Evolutionary conservation across 768 basidiomycete genomes (phyloP).

Genomic region (Leccinum broughii): DNA sequence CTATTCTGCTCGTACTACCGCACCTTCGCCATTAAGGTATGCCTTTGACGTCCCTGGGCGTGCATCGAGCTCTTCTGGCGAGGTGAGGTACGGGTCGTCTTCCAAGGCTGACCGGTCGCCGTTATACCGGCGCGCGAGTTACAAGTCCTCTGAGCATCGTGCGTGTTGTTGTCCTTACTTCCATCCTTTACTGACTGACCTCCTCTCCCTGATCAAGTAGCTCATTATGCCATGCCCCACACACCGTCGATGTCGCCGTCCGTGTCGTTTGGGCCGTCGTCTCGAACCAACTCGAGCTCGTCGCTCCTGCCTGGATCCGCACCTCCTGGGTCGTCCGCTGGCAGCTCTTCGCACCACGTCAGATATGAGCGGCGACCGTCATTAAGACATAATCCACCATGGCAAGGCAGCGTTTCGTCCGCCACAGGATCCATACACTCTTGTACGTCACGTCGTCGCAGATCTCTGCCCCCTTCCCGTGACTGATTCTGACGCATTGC

Average conservation of each 20-base stretch:
- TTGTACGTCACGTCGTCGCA: slow-evolving; percentile 35
- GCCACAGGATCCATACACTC: slow-evolving; percentile 40
- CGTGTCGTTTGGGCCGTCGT: slow-evolving; percentile 40
- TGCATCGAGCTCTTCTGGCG: slow-evolving; percentile 26
- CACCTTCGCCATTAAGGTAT: slow-evolving; percentile 44
- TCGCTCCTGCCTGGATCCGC: slow-evolving; percentile 45
- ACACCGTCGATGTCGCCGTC: slow-evolving; percentile 35
- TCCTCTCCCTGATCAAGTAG: slow-evolving; percentile 17
- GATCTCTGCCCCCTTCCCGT: slow-evolving; percentile 3
- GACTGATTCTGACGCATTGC: slow-evolving; percentile 4
- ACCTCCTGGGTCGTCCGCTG: slow-evolving; percentile 38
- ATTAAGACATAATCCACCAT: slow-evolving; percentile 47
- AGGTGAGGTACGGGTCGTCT: slow-evolving; percentile 35
- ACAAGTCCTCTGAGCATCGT: slow-evolving; percentile 47
- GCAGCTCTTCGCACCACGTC: slow-evolving; percentile 42
- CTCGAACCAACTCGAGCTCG: slow-evolving; percentile 52
- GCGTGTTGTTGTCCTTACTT: slow-evolving; percentile 25
- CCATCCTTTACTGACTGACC: neutral
- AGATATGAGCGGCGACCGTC: slow-evolving; percentile 46
- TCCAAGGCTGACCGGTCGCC: slow-evolving; percentile 36
- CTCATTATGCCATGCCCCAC: slow-evolving; percentile 33
- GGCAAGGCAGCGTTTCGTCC: slow-evolving; percentile 43
- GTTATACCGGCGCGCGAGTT: slow-evolving; percentile 43
- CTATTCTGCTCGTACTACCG: slow-evolving; percentile 37
- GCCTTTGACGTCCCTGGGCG: slow-evolving; percentile 35